These are phyloP conservation scores for Trypanosoma mega DNA, from an alignment of 208 protist genomes.

Conservation along the genomic window DNA sequence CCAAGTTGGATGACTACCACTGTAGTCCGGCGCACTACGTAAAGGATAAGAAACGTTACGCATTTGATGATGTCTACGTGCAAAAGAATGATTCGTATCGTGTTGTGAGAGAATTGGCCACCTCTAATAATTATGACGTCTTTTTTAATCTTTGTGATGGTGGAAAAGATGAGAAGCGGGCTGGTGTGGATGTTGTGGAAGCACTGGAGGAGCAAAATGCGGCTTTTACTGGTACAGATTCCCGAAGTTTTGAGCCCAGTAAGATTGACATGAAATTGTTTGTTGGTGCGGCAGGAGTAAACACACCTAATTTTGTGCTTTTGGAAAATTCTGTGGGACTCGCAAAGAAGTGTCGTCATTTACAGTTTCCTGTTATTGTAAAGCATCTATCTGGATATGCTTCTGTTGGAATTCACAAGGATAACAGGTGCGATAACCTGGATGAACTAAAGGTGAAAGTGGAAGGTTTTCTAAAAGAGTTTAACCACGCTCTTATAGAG, in stretches of 20 bases:
- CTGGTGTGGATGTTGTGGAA: constrained; percentile 79
- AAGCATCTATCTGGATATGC: constrained; percentile 88
- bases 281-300: constrained; percentile 71
- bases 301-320: constrained; percentile 83
- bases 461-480: constrained; percentile 66
- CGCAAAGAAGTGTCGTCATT: constrained; percentile 80
- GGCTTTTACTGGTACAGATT: constrained; percentile 87
- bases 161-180: constrained; percentile 78
- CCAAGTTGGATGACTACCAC: constrained; percentile 71
- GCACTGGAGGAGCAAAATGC: constrained; percentile 87
- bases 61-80: constrained; percentile 64
- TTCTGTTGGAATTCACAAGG: constrained; percentile 84
- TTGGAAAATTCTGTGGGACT: constrained; percentile 60
- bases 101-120: constrained; percentile 72
- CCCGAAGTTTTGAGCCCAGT: constrained; percentile 80
- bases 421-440: constrained; percentile 78
- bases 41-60: constrained; percentile 66
- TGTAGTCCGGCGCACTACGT: constrained; percentile 82
- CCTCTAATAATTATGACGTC: constrained; percentile 79
- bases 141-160: constrained; percentile 92
- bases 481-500: constrained; percentile 85
- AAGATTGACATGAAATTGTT: constrained; percentile 92
- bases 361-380: constrained; percentile 89
- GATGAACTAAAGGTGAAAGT: constrained; percentile 76
- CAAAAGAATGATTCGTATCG: constrained; percentile 76